A percentile compares a stretch with the other conserved stretches of the same genome.
Conservation (phyloP, 495 filamentous ascomycete genomes). For the Pyrenopolyporus hunteri region DNA sequence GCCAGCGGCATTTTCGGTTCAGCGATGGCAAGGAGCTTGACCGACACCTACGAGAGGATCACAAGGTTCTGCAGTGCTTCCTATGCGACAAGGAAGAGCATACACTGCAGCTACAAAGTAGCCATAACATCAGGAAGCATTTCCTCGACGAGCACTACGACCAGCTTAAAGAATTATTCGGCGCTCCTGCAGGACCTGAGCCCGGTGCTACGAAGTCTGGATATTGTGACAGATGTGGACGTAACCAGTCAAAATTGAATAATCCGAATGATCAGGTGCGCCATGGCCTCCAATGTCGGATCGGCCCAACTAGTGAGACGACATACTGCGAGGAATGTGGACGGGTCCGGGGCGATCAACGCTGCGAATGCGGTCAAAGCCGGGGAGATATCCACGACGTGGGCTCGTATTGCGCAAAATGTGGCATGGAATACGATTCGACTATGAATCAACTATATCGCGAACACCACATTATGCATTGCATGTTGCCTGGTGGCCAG, state of each 20-base stretch:
- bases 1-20: constrained; percentile 38
- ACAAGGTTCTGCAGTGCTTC: constrained; percentile 34
- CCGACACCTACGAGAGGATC: constrained; percentile 35
- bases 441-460: constrained; percentile 12
- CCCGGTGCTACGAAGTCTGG: background rate
- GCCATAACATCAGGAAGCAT: constrained; percentile 38
- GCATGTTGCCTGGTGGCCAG: background rate
- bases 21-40: constrained; percentile 26
- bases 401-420: background rate
- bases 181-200: background rate
- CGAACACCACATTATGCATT: background rate
- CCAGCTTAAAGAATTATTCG: constrained; percentile 5
- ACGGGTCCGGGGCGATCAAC: background rate
- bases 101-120: constrained; percentile 31
- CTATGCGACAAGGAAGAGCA: constrained; percentile 27
- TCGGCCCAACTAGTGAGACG: background rate
- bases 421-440: constrained; percentile 14
- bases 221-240: constrained; percentile 40
- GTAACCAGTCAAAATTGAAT: constrained; percentile 26
- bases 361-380: background rate
- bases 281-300: constrained; percentile 32
- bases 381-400: background rate
- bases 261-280: constrained; percentile 21
- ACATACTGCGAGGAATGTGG: constrained; percentile 7
- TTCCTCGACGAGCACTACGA: constrained; percentile 39